Percentiles rank a stretch among this genome's conserved stretches.
Conservation (phyloP, 163 green algal species). For the Scenedesmus sp. region DNA sequence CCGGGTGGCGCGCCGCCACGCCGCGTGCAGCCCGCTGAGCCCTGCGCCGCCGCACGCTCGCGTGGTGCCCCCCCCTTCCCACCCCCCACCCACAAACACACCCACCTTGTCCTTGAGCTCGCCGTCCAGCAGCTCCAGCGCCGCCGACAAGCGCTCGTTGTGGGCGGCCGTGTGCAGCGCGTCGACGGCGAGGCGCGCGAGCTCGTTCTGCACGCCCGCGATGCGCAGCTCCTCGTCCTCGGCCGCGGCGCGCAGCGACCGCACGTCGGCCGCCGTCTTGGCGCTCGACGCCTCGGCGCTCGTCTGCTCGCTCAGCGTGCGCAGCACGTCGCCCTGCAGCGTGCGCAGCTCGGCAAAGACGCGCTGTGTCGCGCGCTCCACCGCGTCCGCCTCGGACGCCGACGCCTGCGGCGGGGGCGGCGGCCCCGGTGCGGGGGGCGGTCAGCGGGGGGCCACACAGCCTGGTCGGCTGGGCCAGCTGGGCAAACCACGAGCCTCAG, state of each 20-base stretch:
- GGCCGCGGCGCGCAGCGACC: slow-evolving; percentile 8
- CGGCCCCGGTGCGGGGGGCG: too few species aligned
- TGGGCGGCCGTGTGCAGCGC: slow-evolving; percentile 84
- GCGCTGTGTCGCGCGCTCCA: slow-evolving; percentile 62
- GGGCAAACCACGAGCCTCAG: neutral
- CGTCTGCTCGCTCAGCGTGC: slow-evolving; percentile 80
- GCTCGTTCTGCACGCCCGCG: slow-evolving; percentile 83
- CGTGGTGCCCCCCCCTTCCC: too few species aligned
- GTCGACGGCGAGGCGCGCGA: slow-evolving; percentile 84
- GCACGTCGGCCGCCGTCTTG: slow-evolving; percentile 75
- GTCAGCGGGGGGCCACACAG: too few species aligned
- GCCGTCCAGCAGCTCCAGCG: slow-evolving; percentile 75
- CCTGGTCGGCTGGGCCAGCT: too few species aligned
- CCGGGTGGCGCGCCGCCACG: neutral
- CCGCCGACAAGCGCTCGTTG: slow-evolving; percentile 75
- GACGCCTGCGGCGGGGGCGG: slow-evolving; percentile 55
- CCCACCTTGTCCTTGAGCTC: slow-evolving; percentile 74
- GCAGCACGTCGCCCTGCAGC: slow-evolving; percentile 75
- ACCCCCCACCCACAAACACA: too few species aligned
- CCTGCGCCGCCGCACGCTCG: too few species aligned
- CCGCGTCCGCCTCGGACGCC: slow-evolving; percentile 53
- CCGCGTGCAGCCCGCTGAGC: slow-evolving; percentile 6
- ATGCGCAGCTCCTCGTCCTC: slow-evolving; percentile 69
- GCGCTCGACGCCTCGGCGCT: slow-evolving; percentile 80
- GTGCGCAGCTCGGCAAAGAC: slow-evolving; percentile 53